phyloP scores from a whole-genome alignment of 441 rosid genomes.

The Croton laevigatus region DNA sequence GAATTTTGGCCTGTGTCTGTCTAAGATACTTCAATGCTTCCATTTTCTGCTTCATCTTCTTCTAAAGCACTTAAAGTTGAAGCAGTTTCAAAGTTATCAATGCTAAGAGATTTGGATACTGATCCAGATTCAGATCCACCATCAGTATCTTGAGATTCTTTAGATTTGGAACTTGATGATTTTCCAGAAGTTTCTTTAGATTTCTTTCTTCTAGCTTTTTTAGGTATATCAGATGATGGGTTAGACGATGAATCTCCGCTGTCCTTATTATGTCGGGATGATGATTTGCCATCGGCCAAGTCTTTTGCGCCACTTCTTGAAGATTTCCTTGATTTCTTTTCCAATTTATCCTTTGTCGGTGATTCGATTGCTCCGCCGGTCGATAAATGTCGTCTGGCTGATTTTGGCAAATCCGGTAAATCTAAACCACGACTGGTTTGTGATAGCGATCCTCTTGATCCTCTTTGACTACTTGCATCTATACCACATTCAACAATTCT shows the following conservation, averaged over 20 bases:
- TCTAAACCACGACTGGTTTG: conserved; percentile 18
- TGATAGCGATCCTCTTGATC: not conserved
- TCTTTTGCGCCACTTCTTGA: conserved; percentile 42
- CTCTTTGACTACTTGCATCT: conserved; percentile 24
- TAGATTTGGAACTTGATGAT: conserved; percentile 35
- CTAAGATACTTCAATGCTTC: conserved; percentile 21
- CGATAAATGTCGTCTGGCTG: conserved; percentile 46
- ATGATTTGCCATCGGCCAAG: conserved; percentile 18
- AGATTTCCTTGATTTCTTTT: conserved; percentile 43
- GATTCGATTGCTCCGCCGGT: conserved; percentile 30
- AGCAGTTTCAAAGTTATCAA: conserved; percentile 12
- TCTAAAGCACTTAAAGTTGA: conserved; percentile 19
- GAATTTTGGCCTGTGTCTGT: not conserved
- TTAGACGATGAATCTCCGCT: conserved; percentile 27
- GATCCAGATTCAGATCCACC: conserved; percentile 29
- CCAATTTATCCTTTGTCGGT: conserved; percentile 38
- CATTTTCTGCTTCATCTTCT: conserved; percentile 24
- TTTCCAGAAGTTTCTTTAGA: conserved; percentile 38
- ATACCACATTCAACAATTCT: too few species aligned
- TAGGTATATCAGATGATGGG: conserved; percentile 41
- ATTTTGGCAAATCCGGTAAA: conserved; percentile 39
- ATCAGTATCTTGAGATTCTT: conserved; percentile 20
- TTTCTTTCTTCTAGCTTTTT: conserved; percentile 51
- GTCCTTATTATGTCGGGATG: conserved; percentile 23
- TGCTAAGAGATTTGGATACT: conserved; percentile 9